Conservation (phyloP, 495 filamentous ascomycete species). For the Penicillium cataractarum region DNA sequence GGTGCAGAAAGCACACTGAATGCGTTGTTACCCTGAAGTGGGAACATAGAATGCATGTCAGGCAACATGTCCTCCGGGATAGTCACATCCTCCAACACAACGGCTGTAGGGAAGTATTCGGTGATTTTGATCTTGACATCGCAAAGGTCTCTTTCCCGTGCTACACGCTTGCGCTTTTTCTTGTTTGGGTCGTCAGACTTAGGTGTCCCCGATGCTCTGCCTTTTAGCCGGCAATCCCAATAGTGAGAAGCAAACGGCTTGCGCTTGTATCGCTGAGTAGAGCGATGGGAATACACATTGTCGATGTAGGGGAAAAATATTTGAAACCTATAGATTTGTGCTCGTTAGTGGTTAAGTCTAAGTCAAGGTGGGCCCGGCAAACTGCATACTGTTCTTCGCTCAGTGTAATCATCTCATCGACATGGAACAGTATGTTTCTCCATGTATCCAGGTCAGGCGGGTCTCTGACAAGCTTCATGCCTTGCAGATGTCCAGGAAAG, state of each 20-base stretch:
- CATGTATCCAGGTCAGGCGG: slow-evolving; percentile 73
- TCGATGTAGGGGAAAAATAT: slow-evolving; percentile 91
- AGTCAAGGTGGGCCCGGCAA: background rate
- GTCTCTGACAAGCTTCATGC: slow-evolving; percentile 62
- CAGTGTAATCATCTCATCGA: slow-evolving; percentile 73
- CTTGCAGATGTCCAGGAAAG: slow-evolving; percentile 54
- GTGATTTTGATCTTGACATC: slow-evolving; percentile 94
- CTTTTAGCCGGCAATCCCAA: slow-evolving; percentile 89
- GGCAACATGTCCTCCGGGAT: slow-evolving; percentile 32
- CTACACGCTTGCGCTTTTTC: slow-evolving; percentile 84
- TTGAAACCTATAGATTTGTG: slow-evolving; percentile 63
- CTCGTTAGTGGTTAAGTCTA: slow-evolving; percentile 1
- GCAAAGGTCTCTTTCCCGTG: slow-evolving; percentile 77
- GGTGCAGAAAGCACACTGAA: slow-evolving; percentile 48
- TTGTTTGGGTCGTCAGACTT: slow-evolving; percentile 86
- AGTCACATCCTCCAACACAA: slow-evolving; percentile 27
- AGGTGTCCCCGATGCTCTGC: slow-evolving; percentile 78
- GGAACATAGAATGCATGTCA: slow-evolving; percentile 31
- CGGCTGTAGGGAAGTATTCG: slow-evolving; percentile 70
- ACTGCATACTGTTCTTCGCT: slow-evolving; percentile 76
- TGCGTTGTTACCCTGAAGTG: slow-evolving; percentile 32
- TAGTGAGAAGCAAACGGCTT: slow-evolving; percentile 85
- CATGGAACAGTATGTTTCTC: slow-evolving; percentile 76
- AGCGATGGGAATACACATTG: slow-evolving; percentile 90
- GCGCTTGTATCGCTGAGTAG: slow-evolving; percentile 83